Evolutionary conservation across 2,329 filamentous ascomycete species (phyloP).

Genomic region (Paraphoma sp.): DNA sequence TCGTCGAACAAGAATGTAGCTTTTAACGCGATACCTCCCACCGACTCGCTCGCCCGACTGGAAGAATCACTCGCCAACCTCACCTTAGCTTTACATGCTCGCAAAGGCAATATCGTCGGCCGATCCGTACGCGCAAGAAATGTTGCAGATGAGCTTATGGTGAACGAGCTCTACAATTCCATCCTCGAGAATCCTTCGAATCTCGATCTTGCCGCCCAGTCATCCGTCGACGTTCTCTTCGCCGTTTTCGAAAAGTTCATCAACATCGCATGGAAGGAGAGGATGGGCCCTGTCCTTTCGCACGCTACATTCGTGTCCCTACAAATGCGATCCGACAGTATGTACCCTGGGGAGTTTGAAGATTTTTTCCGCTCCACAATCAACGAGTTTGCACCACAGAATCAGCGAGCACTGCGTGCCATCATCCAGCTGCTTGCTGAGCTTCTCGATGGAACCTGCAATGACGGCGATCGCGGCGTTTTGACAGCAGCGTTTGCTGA

Average conservation of each 20-base stretch:
- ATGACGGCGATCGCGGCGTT: slow-evolving; percentile 88
- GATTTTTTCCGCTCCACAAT: slow-evolving; percentile 63
- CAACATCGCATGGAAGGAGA: slow-evolving; percentile 83
- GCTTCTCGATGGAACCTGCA: slow-evolving; percentile 85
- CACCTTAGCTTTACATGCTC: slow-evolving; percentile 78
- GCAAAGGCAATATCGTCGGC: slow-evolving; percentile 86
- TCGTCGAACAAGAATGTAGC: slow-evolving; percentile 42
- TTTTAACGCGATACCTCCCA: slow-evolving; percentile 32
- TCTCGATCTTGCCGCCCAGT: slow-evolving; percentile 75
- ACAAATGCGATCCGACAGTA: slow-evolving; percentile 68
- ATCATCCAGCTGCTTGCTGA: slow-evolving; percentile 87
- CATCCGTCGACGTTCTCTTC: slow-evolving; percentile 83
- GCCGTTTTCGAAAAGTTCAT: slow-evolving; percentile 94
- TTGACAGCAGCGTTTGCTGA: slow-evolving; percentile 90
- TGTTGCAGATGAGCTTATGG: slow-evolving; percentile 74
- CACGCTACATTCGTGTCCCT: slow-evolving; percentile 73
- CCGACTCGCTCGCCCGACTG: slow-evolving; percentile 65
- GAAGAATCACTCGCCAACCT: slow-evolving; percentile 89
- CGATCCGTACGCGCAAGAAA: slow-evolving; percentile 74
- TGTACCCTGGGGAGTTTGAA: slow-evolving; percentile 74
- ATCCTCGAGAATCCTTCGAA: slow-evolving; percentile 84
- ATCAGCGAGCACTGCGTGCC: slow-evolving; percentile 78
- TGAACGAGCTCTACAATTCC: slow-evolving; percentile 90
- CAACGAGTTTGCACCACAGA: slow-evolving; percentile 62
- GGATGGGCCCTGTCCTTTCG: slow-evolving; percentile 85